Evolutionary conservation across 306 rosid species (phyloP), one percentile per base, ranked within the genome.

Genomic region (Vigna nakashimae): DNA sequence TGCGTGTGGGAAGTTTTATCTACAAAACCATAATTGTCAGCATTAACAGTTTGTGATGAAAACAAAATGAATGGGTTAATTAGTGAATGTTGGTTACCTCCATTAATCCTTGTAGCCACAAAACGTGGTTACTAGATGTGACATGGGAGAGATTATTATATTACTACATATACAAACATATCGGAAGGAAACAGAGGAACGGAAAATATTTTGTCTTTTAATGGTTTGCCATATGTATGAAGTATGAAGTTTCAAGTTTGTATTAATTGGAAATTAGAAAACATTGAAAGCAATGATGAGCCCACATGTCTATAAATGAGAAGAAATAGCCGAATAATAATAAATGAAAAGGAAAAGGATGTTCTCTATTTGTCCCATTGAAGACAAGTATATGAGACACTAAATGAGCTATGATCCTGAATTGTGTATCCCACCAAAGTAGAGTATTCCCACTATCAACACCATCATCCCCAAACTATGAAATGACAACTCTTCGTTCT

Each of bases 241-340:
- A 24, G 63, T 38, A 26, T 57, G 10, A 62, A 79, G 66, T 50
- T 38, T 53, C 49, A 64, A 71, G 9, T 71, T 8, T 18, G 58
- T 50, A 57, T 24, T 46, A 68, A 74, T 38, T 74, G 17, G 42
- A 38, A 28, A 42, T 15, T 10, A 43, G 56, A 64, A 80, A 73
- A 73, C 70, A 74, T 16, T 8, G 78, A 30, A 73, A 74, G 60
- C 11, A 58, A 76, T 72, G 62, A 81, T 75, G 86, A 82, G 81
- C 83, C 90, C 86, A 81, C 86, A 79, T 67, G 86, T 82, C 66
- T 3, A 71, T 0, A 65, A 64, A 65, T 22, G 76, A 78, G 60
- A 58, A 80, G 74, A 81, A 86, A 79, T 68, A 55, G 76, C 84
- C 55, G 62, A 58, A 79, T 88, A 80, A 81, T 74, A 83, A 65